Base-by-base conservation (phyloP, 352 stramenopile genomes). In the Pythium monospermum region DNA sequence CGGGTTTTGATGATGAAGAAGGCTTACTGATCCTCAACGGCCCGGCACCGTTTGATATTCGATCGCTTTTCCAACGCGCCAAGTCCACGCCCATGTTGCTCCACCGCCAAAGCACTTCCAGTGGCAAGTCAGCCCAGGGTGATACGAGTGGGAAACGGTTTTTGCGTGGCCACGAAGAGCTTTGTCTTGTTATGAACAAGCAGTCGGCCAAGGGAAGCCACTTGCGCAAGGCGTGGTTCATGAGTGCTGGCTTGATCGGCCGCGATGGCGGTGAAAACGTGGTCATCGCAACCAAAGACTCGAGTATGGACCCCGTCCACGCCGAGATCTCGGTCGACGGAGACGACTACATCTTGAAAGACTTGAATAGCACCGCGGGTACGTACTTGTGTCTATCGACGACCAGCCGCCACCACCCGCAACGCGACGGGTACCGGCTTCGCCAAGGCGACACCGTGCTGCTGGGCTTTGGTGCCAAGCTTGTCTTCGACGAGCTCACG, bases 341-440 rank as follows among this genome's bases (percentile, higher is more conserved):
- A 3, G 79, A 87, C 37, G 74, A 86, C 45, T 90, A 87, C 26
- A 55, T 87, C 35, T 23, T 90, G 0, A 66, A 60, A 16, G 79
- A 90, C 33, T 44, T 68, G 4, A 58, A 72, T 21, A 85, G 69
- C 45, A 57, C 59, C 18, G 68, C 49, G 2, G 76, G 76, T 2
- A 83, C 76, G 21, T 90, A 73, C 39, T 59, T 90, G n/a, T 90
- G 79, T 36, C 66, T 90, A n/a, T 77, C 57, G 12, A 90, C 79
- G 7, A 76, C 66, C 6, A 73, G 71, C n/a, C 72, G 79, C 1
- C 76, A 87, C 27, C 79, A 80, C 28, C 72, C 76, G 1, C 79
- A 90, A 53, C 73, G 79, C 25, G 74, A 90, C 38, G 79, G 79
- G 1, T 90, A 81, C 26, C 76, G 76, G 12, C 41, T 90, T 32